Evolutionary conservation across 495 filamentous ascomycete genomes (phyloP).

Genomic region (Chaetomium tenue): DNA sequence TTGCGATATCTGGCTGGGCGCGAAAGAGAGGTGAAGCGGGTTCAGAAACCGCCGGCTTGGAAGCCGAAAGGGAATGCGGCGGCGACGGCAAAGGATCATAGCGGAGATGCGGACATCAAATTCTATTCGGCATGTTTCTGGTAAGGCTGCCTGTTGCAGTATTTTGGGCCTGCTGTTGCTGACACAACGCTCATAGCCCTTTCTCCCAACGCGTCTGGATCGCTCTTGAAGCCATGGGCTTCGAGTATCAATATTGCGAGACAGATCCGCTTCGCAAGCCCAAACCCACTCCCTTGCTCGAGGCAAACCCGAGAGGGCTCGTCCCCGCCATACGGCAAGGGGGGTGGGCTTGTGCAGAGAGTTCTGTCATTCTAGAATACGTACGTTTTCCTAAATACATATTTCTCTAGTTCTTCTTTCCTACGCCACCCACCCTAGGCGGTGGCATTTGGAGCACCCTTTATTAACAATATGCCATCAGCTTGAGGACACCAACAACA

Average conservation of each 20-base stretch:
- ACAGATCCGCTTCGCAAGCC: constrained; percentile 78
- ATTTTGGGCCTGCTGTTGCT: neutral
- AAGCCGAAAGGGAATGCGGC: constrained; percentile 76
- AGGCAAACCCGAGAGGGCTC: constrained; percentile 84
- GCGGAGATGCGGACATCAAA: constrained; percentile 69
- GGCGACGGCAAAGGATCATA: constrained; percentile 69
- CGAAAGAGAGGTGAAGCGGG: constrained; percentile 64
- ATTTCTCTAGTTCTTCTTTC: neutral
- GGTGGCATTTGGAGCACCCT: neutral
- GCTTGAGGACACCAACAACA: constrained; percentile 73
- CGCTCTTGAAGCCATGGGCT: constrained; percentile 78
- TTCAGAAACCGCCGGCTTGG: constrained; percentile 57
- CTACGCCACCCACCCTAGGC: too few relatives aligned
- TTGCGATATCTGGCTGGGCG: constrained; percentile 63
- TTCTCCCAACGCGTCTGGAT: constrained; percentile 98
- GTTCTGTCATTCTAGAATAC: constrained; percentile 87
- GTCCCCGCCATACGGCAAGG: constrained; percentile 82
- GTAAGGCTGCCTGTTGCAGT: constrained; percentile 39
- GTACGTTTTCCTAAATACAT: constrained; percentile 41
- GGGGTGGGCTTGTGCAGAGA: constrained; percentile 86
- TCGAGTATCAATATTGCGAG: constrained; percentile 89
- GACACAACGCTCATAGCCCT: constrained; percentile 22
- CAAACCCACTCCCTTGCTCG: constrained; percentile 68
- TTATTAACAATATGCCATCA: constrained; percentile 33
- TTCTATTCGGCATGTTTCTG: constrained; percentile 90